Base-by-base conservation (phyloP, 2,329 filamentous ascomycete genomes). In the Drechslera avenae region DNA sequence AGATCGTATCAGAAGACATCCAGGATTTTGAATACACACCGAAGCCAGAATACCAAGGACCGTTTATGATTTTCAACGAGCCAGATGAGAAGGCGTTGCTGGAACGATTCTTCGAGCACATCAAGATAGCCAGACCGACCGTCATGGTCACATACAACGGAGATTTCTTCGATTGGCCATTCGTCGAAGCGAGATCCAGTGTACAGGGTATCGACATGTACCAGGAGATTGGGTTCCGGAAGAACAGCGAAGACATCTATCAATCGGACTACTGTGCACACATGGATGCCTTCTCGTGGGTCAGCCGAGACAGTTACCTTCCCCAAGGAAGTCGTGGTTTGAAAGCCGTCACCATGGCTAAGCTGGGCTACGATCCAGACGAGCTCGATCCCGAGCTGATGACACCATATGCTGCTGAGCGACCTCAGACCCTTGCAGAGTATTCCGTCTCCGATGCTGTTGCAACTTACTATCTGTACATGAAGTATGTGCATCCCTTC, bases 91-190 rank as follows among this genome's bases (percentile, higher is more conserved):
- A 94, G 73, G 84, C 82, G 1, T 72, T 96, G 2, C 80, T 99
- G 17, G 93, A 97, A 69, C 83, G 94, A 13, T 99, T 99, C 76
- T 97, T 99, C 68, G 81, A 90, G 33, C 94, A 97, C 73, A 89
- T 99, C 74, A 97, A 99, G 68, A 91, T 96, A 72, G 91, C 91
- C 1, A 85, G 89, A 52, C 94, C 94, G 0, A 97, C 92, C 0
- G 93, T 99, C 49, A 99, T 99, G 72, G 93, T 95, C 30, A 99
- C 94, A n/a, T 99, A 99, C 82, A 99, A 99, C 90, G 94, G 94
- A 78, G 94, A 99, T 79, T 99, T 99, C 73, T 99, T 99, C 86
- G 94, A 99, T 87, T 99, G 94, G 94, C 93, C 94, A 0, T 99
- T 95, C 69, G 91, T 99, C 18, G 94, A 99, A 78, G 86, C 94